Percentiles rank a stretch among this genome's conserved stretches.
Evolutionary conservation across 208 protist genomes (phyloP).

Genomic region (Leishmania braziliensis): DNA sequence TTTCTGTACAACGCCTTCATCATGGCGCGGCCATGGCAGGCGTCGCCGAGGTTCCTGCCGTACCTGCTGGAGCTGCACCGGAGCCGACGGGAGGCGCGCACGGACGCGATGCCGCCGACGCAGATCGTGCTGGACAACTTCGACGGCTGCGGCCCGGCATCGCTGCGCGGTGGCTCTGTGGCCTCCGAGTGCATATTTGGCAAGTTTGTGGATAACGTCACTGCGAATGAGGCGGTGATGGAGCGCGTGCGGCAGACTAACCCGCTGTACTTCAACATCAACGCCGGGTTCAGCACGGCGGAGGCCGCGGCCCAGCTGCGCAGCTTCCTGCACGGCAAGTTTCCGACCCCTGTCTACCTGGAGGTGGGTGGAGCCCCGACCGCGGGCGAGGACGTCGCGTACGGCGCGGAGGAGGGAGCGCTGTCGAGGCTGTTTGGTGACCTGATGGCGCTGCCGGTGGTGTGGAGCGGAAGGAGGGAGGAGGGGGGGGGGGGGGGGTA

Average conservation of each 20-base stretch:
- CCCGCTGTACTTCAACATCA: conserved; percentile 55
- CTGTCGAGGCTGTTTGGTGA: conserved; percentile 21
- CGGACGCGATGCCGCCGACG: conserved; percentile 1
- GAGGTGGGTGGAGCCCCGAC: conserved; percentile 15
- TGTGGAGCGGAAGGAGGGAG: too few relatives aligned
- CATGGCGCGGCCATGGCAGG: conserved; percentile 61
- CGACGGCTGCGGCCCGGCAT: conserved; percentile 56
- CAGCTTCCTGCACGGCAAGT: conserved; percentile 28
- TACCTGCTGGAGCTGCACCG: conserved; percentile 22
- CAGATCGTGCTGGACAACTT: conserved; percentile 50
- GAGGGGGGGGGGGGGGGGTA: too few relatives aligned
- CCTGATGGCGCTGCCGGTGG: conserved; percentile 50
- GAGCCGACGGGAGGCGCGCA: not conserved
- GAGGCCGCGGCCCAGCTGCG: conserved; percentile 26
- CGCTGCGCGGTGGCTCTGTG: conserved; percentile 12
- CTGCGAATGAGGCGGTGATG: conserved; percentile 13
- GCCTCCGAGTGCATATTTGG: conserved; percentile 26
- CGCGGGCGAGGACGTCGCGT: not conserved
- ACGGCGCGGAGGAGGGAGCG: not conserved
- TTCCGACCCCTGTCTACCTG: conserved; percentile 26
- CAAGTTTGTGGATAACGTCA: conserved; percentile 27
- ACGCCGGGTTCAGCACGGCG: conserved; percentile 17
- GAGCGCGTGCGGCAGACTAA: conserved; percentile 11
- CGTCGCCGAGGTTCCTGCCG: conserved; percentile 45
- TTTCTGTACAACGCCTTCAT: conserved; percentile 71